Base-by-base conservation (phyloP, 2,329 filamentous ascomycete species). In the Aspergillus uvarum region DNA sequence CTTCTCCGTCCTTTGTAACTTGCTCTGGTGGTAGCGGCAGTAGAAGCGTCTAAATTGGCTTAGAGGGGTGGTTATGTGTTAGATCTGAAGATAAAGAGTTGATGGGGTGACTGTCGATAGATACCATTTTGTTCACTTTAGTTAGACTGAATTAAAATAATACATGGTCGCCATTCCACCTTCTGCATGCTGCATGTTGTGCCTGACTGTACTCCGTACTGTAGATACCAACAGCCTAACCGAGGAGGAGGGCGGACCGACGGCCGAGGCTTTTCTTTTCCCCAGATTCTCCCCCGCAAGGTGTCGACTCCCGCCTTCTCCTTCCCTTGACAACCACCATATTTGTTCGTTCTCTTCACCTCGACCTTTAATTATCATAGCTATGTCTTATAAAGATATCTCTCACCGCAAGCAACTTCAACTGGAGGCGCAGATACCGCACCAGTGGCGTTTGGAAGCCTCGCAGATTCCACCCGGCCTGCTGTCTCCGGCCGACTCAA, bases 371-470 rank as follows among this genome's bases (percentile, higher is more conserved):
- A 8, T 19, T 16, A n/a, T 19, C 38, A 6, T 16, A 8, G 6
- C 6, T 21, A 61, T 61, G 59, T 42, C 53, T 16, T 77, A 76
- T 54, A 60, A 72, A 11, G 60, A 67, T 22, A 73, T 80, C 22
- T 72, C 76, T 16, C 66, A 70, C 29, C 71, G 70, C 32, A 80
- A 80, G 63, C 77, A 77, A 57, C 69, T 67, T 7, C 68, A 76
- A 19, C 69, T 78, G 19, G 67, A 71, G 31, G 65, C 74, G n/a
- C 67, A 68, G 14, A 79, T 80, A 31, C 77, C 78, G 3, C 26
- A 70, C 7, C 68, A 76, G 73, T 79, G 77, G 77, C 69, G 68
- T 29, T 66, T 80, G 7, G 66, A 73, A 4, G 60, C 67, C 8
- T 63, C 72, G 29, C 60, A 65, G 29, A 74, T 77, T 35, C 74